A percentile compares a stretch with the other conserved stretches of the same genome.
These are phyloP conservation scores for Diaporthe caulivora DNA, from an alignment of 2,329 filamentous ascomycete genomes.

Conservation along the genomic window DNA sequence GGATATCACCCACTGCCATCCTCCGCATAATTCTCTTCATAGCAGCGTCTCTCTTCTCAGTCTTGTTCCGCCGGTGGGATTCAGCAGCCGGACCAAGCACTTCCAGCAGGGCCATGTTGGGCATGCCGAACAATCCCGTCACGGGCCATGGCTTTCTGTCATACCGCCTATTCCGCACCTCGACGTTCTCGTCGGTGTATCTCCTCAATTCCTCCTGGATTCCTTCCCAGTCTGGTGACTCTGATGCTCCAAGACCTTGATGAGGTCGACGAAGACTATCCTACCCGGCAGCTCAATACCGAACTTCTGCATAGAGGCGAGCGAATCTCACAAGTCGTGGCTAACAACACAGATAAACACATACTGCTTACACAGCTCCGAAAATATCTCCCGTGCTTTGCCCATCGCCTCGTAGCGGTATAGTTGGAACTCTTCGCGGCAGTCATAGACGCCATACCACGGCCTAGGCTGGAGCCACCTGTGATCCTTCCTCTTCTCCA, in stretches of 20 bases:
- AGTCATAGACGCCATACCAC: not conserved
- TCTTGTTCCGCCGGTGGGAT: not conserved
- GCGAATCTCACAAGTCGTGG: not conserved
- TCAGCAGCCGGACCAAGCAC: conserved; percentile 8
- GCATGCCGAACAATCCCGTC: not conserved
- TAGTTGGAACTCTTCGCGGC: not conserved
- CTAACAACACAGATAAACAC: not conserved
- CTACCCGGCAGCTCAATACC: not conserved
- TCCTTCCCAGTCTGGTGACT: not conserved
- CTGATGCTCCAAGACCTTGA: conserved; percentile 13
- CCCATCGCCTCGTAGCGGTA: not conserved
- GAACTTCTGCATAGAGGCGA: not conserved
- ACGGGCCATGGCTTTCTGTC: not conserved
- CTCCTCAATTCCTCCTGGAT: not conserved
- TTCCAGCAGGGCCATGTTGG: not conserved
- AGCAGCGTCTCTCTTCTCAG: not conserved
- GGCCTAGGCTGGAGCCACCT: not conserved
- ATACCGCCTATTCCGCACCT: not conserved
- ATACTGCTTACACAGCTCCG: not conserved
- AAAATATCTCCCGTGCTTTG: not conserved
- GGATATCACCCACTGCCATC: not conserved
- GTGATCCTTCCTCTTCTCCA: not conserved
- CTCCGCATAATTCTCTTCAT: conserved; percentile 11
- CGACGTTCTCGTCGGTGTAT: not conserved
- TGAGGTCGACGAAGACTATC: conserved; percentile 3